phyloP scores from a whole-genome alignment of 495 filamentous ascomycete species.

The Aspergillus biplanus region DNA sequence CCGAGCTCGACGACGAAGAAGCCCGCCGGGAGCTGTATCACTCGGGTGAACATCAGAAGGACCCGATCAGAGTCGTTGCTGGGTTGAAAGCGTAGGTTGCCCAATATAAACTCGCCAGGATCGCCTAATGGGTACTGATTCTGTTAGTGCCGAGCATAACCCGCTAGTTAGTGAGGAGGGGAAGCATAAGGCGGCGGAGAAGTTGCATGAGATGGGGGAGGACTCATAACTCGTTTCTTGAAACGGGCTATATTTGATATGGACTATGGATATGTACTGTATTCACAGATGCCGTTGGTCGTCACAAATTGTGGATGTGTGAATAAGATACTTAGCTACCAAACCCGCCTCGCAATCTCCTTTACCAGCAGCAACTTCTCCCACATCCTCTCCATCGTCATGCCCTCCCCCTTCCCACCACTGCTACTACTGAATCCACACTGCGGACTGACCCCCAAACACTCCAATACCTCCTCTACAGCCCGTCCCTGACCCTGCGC shows the following conservation, averaged over 20 bases:
- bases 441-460: constrained; percentile 64
- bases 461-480: constrained; percentile 49
- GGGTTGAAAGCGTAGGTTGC: constrained; percentile 11
- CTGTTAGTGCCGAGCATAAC: not conserved
- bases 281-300: too few relatives aligned
- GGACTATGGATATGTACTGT: too few relatives aligned
- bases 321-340: too few relatives aligned
- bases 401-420: constrained; percentile 52
- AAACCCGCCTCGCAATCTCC: constrained; percentile 6
- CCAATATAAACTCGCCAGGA: not conserved
- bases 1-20: constrained; percentile 5
- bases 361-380: constrained; percentile 47
- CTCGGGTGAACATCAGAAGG: not conserved
- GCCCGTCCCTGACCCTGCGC: constrained; percentile 45
- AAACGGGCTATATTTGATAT: too few relatives aligned
- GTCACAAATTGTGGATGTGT: too few relatives aligned
- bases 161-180: not conserved
- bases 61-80: not conserved
- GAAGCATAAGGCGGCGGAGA: constrained; percentile 2
- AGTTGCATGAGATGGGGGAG: constrained; percentile 7
- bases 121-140: not conserved
- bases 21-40: constrained; percentile 11
- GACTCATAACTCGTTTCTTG: not conserved
- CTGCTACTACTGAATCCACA: constrained; percentile 66
- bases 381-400: constrained; percentile 60